Base-by-base conservation (phyloP, 768 basidiomycete genomes). In the Trichaptum fuscoviolaceum region DNA sequence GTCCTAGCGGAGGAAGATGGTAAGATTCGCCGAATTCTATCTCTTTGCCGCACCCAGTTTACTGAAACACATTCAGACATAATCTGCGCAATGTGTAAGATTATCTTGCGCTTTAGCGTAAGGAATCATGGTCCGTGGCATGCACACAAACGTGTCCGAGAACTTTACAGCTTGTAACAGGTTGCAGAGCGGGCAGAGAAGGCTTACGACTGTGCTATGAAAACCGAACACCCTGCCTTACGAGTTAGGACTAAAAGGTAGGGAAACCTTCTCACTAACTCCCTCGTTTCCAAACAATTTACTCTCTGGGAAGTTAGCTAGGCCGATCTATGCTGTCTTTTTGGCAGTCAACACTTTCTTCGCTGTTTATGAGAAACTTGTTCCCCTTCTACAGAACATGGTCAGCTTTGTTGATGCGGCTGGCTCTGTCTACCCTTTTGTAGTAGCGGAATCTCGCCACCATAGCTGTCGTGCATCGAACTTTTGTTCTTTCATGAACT, bases 1-100 rank as follows among this genome's bases (percentile, higher is more conserved):
- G 94, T 95, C 0, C 86, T 88, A 64, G 95, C 96, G 0, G 92
- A 98, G 58, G 95, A 93, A 76, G 94, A 96, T 70, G 96, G 96
- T 95, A 63, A 35, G 85, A 77, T 0, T 57, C 57, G 10, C 7
- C 27, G 20, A 20, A 7, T 10, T 20, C 10, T 20, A 20, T 10
- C 8, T 60, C 20, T 7, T 60, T 60, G 7, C 20, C 27, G 58
- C n/a, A 60, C 20, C 35, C 23, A 17, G 61, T 15, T 1, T 7
- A n/a, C n/a, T n/a, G n/a, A 66, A 58, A 18, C 24, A 30, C 35
- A 23, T 24, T 5, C 70, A 97, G 96, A 96, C 73, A 86, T 99
- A 12, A 84, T 96, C 60, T 83, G 88, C 5, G 94, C 95, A 0
- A 84, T 97, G 65, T 85, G 89, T 0, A 85, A 91, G 70, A 96